Evolutionary conservation across 306 rosid species (phyloP), one percentile per base, ranked within the genome.

Genomic region (Quercus cerris): DNA sequence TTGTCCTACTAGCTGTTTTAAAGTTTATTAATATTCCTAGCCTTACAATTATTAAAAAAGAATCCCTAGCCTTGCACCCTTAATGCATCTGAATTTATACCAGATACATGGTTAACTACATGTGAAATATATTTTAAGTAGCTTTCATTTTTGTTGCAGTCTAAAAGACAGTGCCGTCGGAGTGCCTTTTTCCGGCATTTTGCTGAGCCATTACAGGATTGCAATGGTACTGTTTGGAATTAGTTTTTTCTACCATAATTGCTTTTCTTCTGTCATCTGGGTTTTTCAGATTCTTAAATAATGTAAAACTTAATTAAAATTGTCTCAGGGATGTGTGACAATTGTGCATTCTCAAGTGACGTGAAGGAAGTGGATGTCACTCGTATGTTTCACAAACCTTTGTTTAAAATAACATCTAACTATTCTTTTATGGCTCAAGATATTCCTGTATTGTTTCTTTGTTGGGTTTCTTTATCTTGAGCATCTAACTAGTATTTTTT

Each of bases 241-340:
- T 79, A 20, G 22, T 62, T 71, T 6, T 49, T 31, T 1, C 44
- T 74, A 51, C 44, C 76, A 69, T 76, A 44, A 76, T 73, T 79
- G 59, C 61, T 17, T 73, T 81, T 35, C 22, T 58, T 49, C 19
- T 56, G 46, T 10, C 17, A 49, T 44, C 33, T 71, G 20, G 28
- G 59, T 35, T 59, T 5, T 23, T 0, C 18, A 1, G 18, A 28
- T 67, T 67, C 71, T 35, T 35, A 19, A 67, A 35, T 35, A 73
- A 59, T 28, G 27, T 22, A 46, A 51, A 55, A 56, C 11, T 56
- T 18, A 59, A 78, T 58, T 54, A 62, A 56, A 70, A 62, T 67
- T 77, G 72, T 81, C 76, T 62, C 90, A 92, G 97, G 94, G 84
- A 92, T 92, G 97, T 94, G 98, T 18, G 98, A 94, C 92, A 88